Conservation (phyloP, 2,329 filamentous ascomycete genomes). For the Fulvia fulva region DNA sequence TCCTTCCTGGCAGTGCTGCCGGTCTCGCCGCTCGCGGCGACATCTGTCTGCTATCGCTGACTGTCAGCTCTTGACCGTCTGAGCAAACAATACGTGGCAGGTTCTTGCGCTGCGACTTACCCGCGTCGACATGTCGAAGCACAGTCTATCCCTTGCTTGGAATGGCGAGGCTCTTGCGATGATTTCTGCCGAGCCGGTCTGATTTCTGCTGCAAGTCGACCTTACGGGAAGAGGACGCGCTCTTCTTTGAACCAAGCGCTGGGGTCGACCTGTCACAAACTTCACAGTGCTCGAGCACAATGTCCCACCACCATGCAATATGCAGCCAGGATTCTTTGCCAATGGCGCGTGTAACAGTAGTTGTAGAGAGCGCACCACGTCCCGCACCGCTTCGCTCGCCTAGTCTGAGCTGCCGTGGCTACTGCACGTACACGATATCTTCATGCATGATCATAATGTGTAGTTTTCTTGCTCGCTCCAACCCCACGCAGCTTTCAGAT, state of each 20-base stretch:
- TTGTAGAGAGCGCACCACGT: background rate
- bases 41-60: background rate
- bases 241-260: background rate
- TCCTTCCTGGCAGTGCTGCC: background rate
- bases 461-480: slow-evolving; percentile 33
- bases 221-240: background rate
- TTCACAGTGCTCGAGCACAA: background rate
- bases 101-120: background rate
- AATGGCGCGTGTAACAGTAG: background rate
- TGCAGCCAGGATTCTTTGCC: background rate
- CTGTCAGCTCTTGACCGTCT: background rate
- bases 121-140: background rate
- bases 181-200: background rate
- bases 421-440: background rate
- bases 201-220: background rate
- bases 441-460: background rate
- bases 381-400: background rate
- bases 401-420: background rate
- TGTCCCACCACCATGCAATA: background rate
- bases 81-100: background rate
- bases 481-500: slow-evolving; percentile 50
- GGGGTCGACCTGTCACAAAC: background rate
- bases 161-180: background rate
- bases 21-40: background rate
- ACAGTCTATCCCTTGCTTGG: background rate